Evolutionary conservation across 1,284 basidiomycete species (phyloP).

Genomic region (Flammula alnicola): DNA sequence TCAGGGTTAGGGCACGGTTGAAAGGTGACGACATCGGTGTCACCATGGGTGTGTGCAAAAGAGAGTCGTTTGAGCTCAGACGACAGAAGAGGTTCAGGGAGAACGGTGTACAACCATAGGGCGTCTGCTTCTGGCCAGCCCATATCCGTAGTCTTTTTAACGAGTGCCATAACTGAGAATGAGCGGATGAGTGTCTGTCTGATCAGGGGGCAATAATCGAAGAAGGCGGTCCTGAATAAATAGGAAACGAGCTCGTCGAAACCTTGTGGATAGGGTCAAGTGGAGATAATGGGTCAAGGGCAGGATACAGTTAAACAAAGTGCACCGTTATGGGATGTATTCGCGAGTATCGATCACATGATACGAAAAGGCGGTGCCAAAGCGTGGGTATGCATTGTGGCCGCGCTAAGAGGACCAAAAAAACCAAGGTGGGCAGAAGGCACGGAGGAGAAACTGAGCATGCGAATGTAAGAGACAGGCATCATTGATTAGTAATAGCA

Average conservation of each 20-base stretch:
- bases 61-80: slow-evolving; percentile 46
- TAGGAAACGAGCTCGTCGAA: slow-evolving; percentile 1
- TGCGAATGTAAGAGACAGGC: slow-evolving; percentile 3
- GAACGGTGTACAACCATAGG: slow-evolving; percentile 59
- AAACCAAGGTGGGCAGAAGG: slow-evolving; percentile 6
- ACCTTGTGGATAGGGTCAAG: slow-evolving; percentile 5
- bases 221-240: background rate
- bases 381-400: background rate
- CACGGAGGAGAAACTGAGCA: background rate
- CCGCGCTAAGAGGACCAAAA: background rate
- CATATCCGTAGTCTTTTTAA: slow-evolving; percentile 53
- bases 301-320: slow-evolving; percentile 11
- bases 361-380: slow-evolving; percentile 12
- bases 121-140: slow-evolving; percentile 48
- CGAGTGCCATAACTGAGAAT: slow-evolving; percentile 12
- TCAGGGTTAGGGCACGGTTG: slow-evolving; percentile 62
- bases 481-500: slow-evolving; percentile 19
- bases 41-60: slow-evolving; percentile 30
- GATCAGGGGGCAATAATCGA: background rate
- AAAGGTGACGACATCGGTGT: slow-evolving; percentile 55
- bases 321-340: background rate
- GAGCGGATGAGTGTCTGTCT: background rate
- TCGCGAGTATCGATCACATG: slow-evolving; percentile 26
- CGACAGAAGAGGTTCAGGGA: slow-evolving; percentile 51
- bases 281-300: slow-evolving; percentile 12